phyloP scores from a whole-genome alignment of 768 basidiomycete species.

The Kwoniella pini region DNA sequence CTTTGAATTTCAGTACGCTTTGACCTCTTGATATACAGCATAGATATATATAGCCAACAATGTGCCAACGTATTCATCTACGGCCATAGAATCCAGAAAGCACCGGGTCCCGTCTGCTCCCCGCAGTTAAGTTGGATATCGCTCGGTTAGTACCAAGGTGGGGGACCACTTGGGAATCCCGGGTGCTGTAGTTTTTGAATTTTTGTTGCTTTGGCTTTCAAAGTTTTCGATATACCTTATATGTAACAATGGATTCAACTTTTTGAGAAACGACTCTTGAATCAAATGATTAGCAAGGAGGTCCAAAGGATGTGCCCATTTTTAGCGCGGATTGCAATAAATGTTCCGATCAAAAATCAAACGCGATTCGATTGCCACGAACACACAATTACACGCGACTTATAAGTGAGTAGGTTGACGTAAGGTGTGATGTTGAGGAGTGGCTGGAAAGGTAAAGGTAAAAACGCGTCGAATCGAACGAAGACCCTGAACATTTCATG shows the following conservation, averaged over 20 bases:
- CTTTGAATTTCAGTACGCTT: no score
- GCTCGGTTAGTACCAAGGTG: conserved; percentile 9
- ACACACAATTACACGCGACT: no score
- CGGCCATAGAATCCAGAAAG: conserved; percentile 5
- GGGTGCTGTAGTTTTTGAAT: conserved; percentile 7
- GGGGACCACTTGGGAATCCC: conserved; percentile 9
- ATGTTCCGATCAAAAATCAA: no score
- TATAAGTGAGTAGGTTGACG: neutral
- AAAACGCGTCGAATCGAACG: conserved; percentile 9
- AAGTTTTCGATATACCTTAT: no score
- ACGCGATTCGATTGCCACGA: no score
- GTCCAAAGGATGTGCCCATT: no score
- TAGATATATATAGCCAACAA: neutral
- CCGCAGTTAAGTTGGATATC: conserved; percentile 2
- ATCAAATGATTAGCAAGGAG: no score
- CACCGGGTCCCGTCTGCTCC: neutral
- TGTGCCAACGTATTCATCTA: neutral
- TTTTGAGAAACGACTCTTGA: no score
- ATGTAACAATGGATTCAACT: no score
- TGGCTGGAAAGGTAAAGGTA: conserved; percentile 4
- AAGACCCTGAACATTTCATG: conserved; percentile 18
- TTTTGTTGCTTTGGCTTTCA: neutral
- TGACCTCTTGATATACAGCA: no score
- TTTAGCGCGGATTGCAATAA: no score
- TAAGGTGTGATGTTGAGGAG: conserved; percentile 5